Conservation (phyloP, 805 yeast genomes). For the Teunomyces pallodes region DNA sequence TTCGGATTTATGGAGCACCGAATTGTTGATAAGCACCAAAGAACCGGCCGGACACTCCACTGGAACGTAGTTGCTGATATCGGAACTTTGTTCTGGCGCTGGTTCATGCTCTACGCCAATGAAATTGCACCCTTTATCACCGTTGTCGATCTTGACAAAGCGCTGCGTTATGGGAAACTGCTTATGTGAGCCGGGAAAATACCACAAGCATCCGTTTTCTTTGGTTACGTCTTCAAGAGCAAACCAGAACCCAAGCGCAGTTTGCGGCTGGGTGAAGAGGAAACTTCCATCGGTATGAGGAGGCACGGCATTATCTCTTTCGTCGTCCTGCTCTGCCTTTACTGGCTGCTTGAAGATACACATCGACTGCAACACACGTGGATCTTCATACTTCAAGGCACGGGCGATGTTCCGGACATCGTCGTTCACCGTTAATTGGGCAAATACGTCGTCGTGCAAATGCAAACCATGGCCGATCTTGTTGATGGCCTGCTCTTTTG, state of each 20-base stretch:
- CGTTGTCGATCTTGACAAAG: conserved; percentile 54
- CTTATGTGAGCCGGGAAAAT: conserved; percentile 69
- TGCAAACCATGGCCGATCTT: conserved; percentile 82
- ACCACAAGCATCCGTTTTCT: conserved; percentile 67
- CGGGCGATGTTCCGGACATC: conserved; percentile 51
- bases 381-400: conserved; percentile 55
- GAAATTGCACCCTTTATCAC: conserved; percentile 57
- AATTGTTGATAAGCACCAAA: conserved; percentile 66
- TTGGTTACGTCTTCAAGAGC: conserved; percentile 72
- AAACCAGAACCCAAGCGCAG: conserved; percentile 79
- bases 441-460: conserved; percentile 49
- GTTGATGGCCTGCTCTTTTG: conserved; percentile 60
- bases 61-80: conserved; percentile 42
- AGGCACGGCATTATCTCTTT: conserved; percentile 60
- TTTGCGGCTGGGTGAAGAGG: conserved; percentile 65
- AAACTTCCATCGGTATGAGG: conserved; percentile 76
- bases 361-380: conserved; percentile 77
- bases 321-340: conserved; percentile 7
- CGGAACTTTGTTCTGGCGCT: conserved; percentile 20
- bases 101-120: conserved; percentile 26
- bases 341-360: conserved; percentile 71
- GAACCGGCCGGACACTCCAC: conserved; percentile 72
- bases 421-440: conserved; percentile 47
- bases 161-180: conserved; percentile 54
- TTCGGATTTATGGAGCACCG: conserved; percentile 71